These are phyloP conservation scores for Pythium myriotylum DNA, from an alignment of 352 stramenopile species.

Conservation along the genomic window DNA sequence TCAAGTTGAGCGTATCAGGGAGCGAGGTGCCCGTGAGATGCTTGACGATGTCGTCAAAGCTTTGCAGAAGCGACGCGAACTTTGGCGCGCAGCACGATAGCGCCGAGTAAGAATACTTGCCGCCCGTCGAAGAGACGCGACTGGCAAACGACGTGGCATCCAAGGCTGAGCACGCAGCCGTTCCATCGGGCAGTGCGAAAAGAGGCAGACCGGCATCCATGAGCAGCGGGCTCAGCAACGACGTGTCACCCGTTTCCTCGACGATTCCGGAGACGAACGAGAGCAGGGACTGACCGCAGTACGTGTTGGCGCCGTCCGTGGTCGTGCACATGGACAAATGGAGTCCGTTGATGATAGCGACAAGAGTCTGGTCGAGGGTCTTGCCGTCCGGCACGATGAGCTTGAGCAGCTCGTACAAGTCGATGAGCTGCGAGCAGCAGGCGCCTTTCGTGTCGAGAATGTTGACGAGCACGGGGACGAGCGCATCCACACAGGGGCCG, in stretches of 20 bases:
- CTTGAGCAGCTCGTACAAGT: slow-evolving; percentile 50
- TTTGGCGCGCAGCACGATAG: slow-evolving; percentile 49
- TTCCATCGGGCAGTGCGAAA: slow-evolving; percentile 44
- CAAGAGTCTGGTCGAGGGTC: slow-evolving; percentile 43
- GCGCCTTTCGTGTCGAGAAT: slow-evolving; percentile 48
- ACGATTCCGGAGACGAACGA: slow-evolving; percentile 38
- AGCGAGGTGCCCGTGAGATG: slow-evolving; percentile 54
- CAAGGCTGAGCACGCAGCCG: slow-evolving; percentile 42
- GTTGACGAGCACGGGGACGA: slow-evolving; percentile 45
- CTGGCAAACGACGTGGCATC: slow-evolving; percentile 42
- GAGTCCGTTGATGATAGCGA: slow-evolving; percentile 53
- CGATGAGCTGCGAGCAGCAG: slow-evolving; percentile 50
- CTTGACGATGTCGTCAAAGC: slow-evolving; percentile 44
- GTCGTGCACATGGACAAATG: slow-evolving; percentile 58
- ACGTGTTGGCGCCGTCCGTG: slow-evolving; percentile 9
- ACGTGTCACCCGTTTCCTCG: slow-evolving; percentile 30
- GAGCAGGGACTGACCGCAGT: slow-evolving; percentile 52
- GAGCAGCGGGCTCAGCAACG: slow-evolving; percentile 45
- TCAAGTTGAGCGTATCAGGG: slow-evolving; percentile 54
- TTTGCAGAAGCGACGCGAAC: slow-evolving; percentile 46
- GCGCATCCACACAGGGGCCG: slow-evolving; percentile 42
- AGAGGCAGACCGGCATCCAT: slow-evolving; percentile 49
- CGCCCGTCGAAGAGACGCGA: slow-evolving; percentile 32
- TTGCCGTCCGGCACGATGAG: slow-evolving; percentile 51
- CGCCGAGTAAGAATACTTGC: slow-evolving; percentile 43